Evolutionary conservation across 192 early-diverging fungal genomes (phyloP), one percentile per base, ranked within the genome.

Genomic region (Mortierella claussenii): DNA sequence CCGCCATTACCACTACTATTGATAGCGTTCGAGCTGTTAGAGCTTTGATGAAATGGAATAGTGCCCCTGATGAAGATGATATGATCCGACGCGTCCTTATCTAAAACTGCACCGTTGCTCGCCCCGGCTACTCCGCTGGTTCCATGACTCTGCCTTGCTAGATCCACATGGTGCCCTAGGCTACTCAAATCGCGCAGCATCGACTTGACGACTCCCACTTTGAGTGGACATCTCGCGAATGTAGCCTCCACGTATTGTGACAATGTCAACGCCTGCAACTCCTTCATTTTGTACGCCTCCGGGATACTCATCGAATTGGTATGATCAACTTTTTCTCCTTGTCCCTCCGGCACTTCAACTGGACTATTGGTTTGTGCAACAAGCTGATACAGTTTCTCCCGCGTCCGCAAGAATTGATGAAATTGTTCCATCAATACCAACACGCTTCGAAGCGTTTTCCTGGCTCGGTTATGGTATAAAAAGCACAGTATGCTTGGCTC

Each of bases 241-340:
- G 73, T 50, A 1, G 64, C 43, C 13, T 76, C 63, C 5, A 67
- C 59, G 36, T 67, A 50, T n/a, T 67, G 57, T 1, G 65, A 61
- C 15, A 76, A 32, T 4, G 24, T 40, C 1, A 55, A 24, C 45
- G 56, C 55, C 0, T 76, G 64, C 18, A 76, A 61, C 4, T 67
- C 64, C 53, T 76, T 76, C 37, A 76, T 47, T 0, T 63, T 46
- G 1, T 67, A 24, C 3, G 73, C 73, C 27, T 76, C 73, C n/a
- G 43, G 30, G 0, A 76, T 52, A 23, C 46, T 76, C 73, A 76
- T 76, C 18, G 73, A 76, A 36, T 76, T 76, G 21, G 45, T 65
- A 10, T 65, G 69, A 33, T 58, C 65, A 43, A 15, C 21, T 7
- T 44, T 61, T 13, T 46, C 67, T 23, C 50, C 58, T n/a, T 42